Evolutionary conservation across 2,329 filamentous ascomycete genomes (phyloP).

Genomic region (Fusarium sp.): DNA sequence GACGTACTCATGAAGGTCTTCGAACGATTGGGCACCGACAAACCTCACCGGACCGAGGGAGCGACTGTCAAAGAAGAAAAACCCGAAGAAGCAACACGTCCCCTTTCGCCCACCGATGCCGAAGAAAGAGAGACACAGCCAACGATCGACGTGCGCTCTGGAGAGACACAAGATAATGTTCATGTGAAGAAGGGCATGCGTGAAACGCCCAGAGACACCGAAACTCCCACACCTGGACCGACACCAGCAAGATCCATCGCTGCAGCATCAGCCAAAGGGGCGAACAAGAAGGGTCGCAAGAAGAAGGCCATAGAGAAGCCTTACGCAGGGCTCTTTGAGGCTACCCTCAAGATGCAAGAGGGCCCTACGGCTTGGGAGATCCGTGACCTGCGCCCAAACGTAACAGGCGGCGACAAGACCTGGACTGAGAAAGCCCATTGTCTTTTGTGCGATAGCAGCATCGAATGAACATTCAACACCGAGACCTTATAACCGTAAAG

Average conservation of each 20-base stretch:
- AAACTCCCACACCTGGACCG: constrained; percentile 49
- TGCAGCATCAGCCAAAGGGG: constrained; percentile 43
- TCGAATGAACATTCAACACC: constrained; percentile 53
- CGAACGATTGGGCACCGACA: constrained; percentile 62
- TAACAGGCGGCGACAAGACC: constrained; percentile 61
- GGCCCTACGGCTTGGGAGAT: constrained; percentile 64
- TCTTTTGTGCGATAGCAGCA: constrained; percentile 61
- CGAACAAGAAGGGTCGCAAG: constrained; percentile 53
- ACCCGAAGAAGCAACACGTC: constrained; percentile 52
- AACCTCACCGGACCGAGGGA: constrained; percentile 59
- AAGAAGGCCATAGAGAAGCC: constrained; percentile 57
- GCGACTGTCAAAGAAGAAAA: constrained; percentile 55
- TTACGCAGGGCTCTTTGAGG: constrained; percentile 65
- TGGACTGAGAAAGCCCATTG: constrained; percentile 65
- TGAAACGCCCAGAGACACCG: constrained; percentile 48
- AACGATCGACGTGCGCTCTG: constrained; percentile 65
- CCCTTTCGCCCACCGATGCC: constrained; percentile 64
- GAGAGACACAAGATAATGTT: constrained; percentile 55
- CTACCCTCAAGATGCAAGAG: constrained; percentile 59
- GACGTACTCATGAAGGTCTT: constrained; percentile 64
- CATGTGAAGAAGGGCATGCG: constrained; percentile 53
- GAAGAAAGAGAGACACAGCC: constrained; percentile 63
- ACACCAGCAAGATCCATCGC: constrained; percentile 43
- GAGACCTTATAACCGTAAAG: background rate
- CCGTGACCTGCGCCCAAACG: constrained; percentile 60